A percentile compares a stretch with the other conserved stretches of the same genome.
Evolutionary conservation across 2,329 filamentous ascomycete genomes (phyloP).

Genomic region (Truncatella angustata): DNA sequence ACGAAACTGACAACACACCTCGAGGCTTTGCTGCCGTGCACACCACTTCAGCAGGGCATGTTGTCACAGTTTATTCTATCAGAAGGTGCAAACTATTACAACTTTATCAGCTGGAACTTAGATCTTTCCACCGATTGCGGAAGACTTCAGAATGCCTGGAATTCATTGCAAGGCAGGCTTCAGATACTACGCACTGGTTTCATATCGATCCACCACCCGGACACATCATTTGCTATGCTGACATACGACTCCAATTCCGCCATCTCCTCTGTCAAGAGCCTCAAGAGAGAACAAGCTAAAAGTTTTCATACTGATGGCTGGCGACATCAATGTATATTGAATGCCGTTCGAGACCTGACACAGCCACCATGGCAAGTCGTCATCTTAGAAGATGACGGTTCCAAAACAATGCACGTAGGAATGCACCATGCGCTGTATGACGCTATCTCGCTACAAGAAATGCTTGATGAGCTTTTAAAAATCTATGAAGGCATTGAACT

Average conservation of each 20-base stretch:
- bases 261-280: constrained; percentile 18
- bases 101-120: constrained; percentile 61
- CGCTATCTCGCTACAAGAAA: constrained; percentile 65
- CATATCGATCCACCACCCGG: constrained; percentile 54
- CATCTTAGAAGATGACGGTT: constrained; percentile 34
- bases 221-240: constrained; percentile 72
- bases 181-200: constrained; percentile 79
- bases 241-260: constrained; percentile 41
- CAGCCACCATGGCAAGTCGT: constrained; percentile 62
- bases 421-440: constrained; percentile 87
- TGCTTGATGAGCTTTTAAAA: constrained; percentile 58
- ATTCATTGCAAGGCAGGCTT: constrained; percentile 48
- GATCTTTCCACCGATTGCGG: constrained; percentile 33
- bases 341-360: constrained; percentile 44
- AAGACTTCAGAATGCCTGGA: constrained; percentile 59
- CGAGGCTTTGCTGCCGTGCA: constrained; percentile 71
- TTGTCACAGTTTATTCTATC: constrained; percentile 71
- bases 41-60: constrained; percentile 76
- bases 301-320: constrained; percentile 34
- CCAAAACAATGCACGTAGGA: constrained; percentile 39
- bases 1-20: constrained; percentile 32
- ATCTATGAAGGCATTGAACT: neutral
- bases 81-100: constrained; percentile 70
- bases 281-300: constrained; percentile 8
- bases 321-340: constrained; percentile 29